phyloP scores from a whole-genome alignment of 306 rosid species.

The Quercus variabilis region DNA sequence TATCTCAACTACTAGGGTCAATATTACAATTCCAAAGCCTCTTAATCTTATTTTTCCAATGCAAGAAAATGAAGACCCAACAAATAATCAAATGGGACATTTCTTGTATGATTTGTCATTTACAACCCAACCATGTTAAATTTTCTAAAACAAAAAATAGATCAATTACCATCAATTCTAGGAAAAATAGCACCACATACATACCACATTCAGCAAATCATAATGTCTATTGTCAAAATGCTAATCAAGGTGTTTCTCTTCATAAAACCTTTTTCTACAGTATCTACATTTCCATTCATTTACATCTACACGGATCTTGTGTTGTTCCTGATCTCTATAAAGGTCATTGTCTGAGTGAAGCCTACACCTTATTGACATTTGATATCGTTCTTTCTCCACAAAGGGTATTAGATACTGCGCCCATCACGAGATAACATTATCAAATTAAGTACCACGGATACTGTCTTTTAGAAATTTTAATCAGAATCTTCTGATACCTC shows the following conservation, averaged over 20 bases:
- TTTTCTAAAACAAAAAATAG: background rate
- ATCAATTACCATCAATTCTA: constrained; percentile 1
- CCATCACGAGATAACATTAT: constrained; percentile 7
- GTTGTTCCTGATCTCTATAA: constrained; percentile 56
- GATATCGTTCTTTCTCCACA: constrained; percentile 45
- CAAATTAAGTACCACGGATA: constrained; percentile 3
- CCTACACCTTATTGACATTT: constrained; percentile 40
- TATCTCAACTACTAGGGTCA: background rate
- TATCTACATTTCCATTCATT: constrained; percentile 52
- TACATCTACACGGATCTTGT: constrained; percentile 38
- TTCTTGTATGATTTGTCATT: background rate
- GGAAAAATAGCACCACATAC: constrained; percentile 7
- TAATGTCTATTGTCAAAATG: constrained; percentile 73
- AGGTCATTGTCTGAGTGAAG: constrained; percentile 48
- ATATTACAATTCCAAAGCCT: background rate
- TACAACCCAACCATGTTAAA: background rate
- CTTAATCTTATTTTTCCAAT: background rate
- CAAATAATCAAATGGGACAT: background rate
- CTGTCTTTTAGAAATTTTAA: constrained; percentile 6
- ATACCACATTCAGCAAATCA: constrained; percentile 59
- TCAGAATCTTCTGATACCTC: constrained; percentile 31
- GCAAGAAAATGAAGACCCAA: background rate
- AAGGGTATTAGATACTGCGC: constrained; percentile 47
- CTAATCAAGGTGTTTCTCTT: constrained; percentile 63
- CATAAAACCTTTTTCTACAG: constrained; percentile 48